Conservation (phyloP, 2,329 filamentous ascomycete species). For the Chalaropsis thielavioides region DNA sequence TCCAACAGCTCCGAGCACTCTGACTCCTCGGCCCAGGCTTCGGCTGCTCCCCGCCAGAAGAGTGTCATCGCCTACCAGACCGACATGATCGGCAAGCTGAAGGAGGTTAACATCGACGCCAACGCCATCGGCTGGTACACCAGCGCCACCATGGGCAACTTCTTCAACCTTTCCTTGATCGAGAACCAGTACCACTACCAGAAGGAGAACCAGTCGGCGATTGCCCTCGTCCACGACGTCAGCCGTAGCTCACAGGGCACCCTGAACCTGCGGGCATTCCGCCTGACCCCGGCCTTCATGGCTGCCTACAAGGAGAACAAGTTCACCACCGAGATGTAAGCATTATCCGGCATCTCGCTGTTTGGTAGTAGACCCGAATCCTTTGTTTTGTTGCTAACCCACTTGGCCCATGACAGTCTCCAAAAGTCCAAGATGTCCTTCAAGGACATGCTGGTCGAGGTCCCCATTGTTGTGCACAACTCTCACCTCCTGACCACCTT, state of each 20-base stretch:
- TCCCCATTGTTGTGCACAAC: constrained; percentile 85
- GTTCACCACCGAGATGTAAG: constrained; percentile 89
- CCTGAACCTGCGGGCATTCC: constrained; percentile 79
- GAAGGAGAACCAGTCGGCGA: constrained; percentile 78
- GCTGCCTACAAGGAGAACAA: constrained; percentile 89
- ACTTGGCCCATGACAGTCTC: constrained; percentile 40
- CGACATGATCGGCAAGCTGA: constrained; percentile 93
- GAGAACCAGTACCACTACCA: constrained; percentile 98
- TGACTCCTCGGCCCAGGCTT: constrained; percentile 59
- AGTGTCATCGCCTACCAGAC: constrained; percentile 76
- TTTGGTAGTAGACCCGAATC: neutral
- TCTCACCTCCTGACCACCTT: constrained; percentile 92
- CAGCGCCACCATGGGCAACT: constrained; percentile 97
- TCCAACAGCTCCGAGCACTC: constrained; percentile 55
- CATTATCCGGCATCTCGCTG: neutral
- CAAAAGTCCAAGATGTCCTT: constrained; percentile 89
- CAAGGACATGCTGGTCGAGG: constrained; percentile 83
- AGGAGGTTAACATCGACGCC: constrained; percentile 95
- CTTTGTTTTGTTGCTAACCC: constrained; percentile 4
- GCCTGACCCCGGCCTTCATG: constrained; percentile 78
- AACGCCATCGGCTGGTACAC: constrained; percentile 99
- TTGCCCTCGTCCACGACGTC: constrained; percentile 87
- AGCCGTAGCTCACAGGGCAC: constrained; percentile 88
- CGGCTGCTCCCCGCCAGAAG: constrained; percentile 83
- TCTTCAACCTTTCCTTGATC: constrained; percentile 84